Conservation (phyloP, 495 filamentous ascomycete genomes). For the Aspergillus avenaceus region DNA sequence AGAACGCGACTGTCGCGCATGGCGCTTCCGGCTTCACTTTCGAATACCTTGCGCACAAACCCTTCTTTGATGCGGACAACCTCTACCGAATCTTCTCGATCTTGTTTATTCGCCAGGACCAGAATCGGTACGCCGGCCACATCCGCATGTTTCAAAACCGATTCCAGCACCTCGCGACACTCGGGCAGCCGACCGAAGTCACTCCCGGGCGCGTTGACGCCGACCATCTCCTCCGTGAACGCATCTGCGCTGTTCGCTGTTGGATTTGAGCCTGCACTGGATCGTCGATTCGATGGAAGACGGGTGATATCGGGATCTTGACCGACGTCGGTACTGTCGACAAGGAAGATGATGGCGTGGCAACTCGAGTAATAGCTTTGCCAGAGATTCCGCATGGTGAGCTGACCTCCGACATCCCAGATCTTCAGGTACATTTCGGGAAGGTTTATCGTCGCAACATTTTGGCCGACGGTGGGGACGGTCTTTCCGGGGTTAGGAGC, state of each 20-base stretch:
- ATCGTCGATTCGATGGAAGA: conserved; percentile 24
- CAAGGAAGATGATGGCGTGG: conserved; percentile 95
- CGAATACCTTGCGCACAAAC: conserved; percentile 86
- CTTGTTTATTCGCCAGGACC: conserved; percentile 95
- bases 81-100: conserved; percentile 95
- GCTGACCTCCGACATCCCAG: conserved; percentile 96
- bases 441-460: conserved; percentile 83
- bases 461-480: conserved; percentile 96
- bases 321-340: conserved; percentile 89
- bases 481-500: conserved; percentile 59
- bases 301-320: conserved; percentile 57
- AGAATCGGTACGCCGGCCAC: conserved; percentile 87
- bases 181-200: conserved; percentile 72
- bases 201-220: conserved; percentile 44
- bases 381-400: conserved; percentile 85
- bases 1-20: conserved; percentile 87
- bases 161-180: conserved; percentile 82
- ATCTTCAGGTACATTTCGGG: conserved; percentile 95
- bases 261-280: conserved; percentile 27
- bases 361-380: conserved; percentile 90
- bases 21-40: conserved; percentile 80
- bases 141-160: conserved; percentile 76
- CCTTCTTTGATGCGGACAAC: conserved; percentile 97
- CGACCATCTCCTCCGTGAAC: conserved; percentile 34
- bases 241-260: conserved; percentile 14